Percentiles rank a stretch among this genome's conserved stretches.
Evolutionary conservation across 2,329 filamentous ascomycete genomes (phyloP).

Genomic region (Nigrospora oryzae): DNA sequence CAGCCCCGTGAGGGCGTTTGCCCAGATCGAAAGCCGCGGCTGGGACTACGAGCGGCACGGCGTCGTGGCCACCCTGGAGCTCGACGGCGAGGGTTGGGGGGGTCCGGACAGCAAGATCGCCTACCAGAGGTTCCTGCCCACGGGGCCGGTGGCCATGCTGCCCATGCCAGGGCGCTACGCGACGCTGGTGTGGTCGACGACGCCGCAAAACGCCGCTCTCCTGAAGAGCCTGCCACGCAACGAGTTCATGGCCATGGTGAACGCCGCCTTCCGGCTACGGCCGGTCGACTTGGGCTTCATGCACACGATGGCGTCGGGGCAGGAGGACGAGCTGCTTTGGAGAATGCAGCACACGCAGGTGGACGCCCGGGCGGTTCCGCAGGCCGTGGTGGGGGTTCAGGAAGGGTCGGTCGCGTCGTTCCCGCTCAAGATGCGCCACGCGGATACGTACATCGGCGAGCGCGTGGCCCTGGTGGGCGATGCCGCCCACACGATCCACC

Average conservation of each 20-base stretch:
- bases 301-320: constrained; percentile 51
- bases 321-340: constrained; percentile 78
- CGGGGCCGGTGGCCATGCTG: constrained; percentile 83
- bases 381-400: constrained; percentile 62
- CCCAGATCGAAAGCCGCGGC: constrained; percentile 73
- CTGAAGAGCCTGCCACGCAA: constrained; percentile 65
- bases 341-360: constrained; percentile 62
- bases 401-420: constrained; percentile 78
- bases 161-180: constrained; percentile 77
- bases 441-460: constrained; percentile 86
- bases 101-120: constrained; percentile 59
- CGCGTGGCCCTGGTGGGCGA: constrained; percentile 90
- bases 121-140: constrained; percentile 91
- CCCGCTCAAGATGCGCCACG: constrained; percentile 83
- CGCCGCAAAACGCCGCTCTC: constrained; percentile 65
- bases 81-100: constrained; percentile 53
- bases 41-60: constrained; percentile 94
- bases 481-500: constrained; percentile 90
- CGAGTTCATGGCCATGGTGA: constrained; percentile 82
- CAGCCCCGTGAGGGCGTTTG: constrained; percentile 84
- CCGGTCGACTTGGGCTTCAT: constrained; percentile 77
- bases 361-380: constrained; percentile 49
- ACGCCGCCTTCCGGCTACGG: constrained; percentile 81
- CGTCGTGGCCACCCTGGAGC: constrained; percentile 77
- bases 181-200: constrained; percentile 92